Conservation (phyloP, 2,329 filamentous ascomycete genomes). For the Colletotrichum caudatum region DNA sequence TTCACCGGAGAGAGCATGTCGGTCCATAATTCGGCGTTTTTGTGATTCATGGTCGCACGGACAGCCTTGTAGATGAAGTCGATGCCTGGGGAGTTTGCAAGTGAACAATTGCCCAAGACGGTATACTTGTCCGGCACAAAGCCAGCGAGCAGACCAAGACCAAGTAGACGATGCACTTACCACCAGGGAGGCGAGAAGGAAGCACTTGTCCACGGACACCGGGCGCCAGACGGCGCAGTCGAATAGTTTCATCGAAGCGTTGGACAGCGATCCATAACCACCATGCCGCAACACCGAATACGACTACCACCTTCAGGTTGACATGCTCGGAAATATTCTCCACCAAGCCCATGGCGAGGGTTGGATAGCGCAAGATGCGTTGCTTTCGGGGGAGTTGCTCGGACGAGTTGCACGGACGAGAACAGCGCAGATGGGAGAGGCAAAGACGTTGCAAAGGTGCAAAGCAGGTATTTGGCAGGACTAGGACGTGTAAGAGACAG, state of each 20-base stretch:
- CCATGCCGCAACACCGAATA: constrained; percentile 54
- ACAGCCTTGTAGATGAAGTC: constrained; percentile 73
- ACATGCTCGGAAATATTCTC: constrained; percentile 60
- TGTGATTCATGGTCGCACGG: constrained; percentile 62
- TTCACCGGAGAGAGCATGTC: constrained; percentile 58
- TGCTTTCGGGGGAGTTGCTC: not conserved
- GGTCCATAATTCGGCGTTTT: constrained; percentile 73
- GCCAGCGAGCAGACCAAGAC: not conserved
- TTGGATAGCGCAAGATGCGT: not conserved
- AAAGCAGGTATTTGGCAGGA: not conserved
- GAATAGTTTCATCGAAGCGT: constrained; percentile 57
- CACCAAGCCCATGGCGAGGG: constrained; percentile 61
- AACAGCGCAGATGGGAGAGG: not conserved
- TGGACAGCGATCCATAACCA: constrained; percentile 53
- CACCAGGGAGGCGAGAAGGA: constrained; percentile 57
- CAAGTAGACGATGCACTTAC: constrained; percentile 50
- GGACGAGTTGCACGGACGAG: not conserved
- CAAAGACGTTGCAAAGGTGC: not conserved
- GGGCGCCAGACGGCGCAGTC: constrained; percentile 56
- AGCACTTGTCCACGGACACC: constrained; percentile 57
- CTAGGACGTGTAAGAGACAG: not conserved
- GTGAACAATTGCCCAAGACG: not conserved
- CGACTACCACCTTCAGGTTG: constrained; percentile 55
- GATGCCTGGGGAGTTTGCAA: constrained; percentile 59
- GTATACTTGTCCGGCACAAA: not conserved